phyloP scores from a whole-genome alignment of 1,284 basidiomycete genomes.

The Cystobasidium sp. region DNA sequence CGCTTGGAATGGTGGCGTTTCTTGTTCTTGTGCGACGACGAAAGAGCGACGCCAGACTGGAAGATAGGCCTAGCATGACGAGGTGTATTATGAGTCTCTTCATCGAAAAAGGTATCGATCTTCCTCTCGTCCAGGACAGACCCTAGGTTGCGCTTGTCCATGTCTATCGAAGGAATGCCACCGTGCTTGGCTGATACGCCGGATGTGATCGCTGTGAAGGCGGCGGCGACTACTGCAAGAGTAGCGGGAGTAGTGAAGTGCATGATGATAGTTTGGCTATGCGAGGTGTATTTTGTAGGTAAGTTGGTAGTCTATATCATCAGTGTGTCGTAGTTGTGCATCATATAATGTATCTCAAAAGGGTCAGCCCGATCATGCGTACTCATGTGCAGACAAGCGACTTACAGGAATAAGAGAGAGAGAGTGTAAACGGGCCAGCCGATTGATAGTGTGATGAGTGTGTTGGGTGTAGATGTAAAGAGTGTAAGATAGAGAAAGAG shows the following conservation, averaged over 20 bases:
- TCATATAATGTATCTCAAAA: background rate
- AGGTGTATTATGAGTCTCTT: conserved; percentile 3
- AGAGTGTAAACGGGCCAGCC: conserved; percentile 14
- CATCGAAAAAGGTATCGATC: conserved; percentile 18
- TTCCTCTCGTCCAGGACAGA: background rate
- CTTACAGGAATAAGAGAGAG: background rate
- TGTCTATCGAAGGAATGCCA: background rate
- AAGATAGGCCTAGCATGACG: conserved; percentile 19
- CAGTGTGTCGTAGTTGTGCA: background rate
- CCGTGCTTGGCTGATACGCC: conserved; percentile 13
- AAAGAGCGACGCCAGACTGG: conserved; percentile 1
- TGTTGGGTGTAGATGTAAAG: background rate
- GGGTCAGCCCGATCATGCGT: no score
- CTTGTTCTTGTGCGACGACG: background rate
- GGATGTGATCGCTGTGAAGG: background rate
- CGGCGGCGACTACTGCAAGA: background rate
- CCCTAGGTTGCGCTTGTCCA: background rate
- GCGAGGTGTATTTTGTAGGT: background rate
- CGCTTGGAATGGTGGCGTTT: conserved; percentile 10
- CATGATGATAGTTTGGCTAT: background rate
- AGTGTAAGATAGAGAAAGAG: background rate
- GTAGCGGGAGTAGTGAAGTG: conserved; percentile 4
- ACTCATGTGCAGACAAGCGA: background rate
- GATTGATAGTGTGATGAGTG: background rate
- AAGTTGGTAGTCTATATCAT: background rate